These are phyloP conservation scores for Ganoderma resinaceum DNA, from an alignment of 1,284 basidiomycete genomes.

Conservation along the genomic window DNA sequence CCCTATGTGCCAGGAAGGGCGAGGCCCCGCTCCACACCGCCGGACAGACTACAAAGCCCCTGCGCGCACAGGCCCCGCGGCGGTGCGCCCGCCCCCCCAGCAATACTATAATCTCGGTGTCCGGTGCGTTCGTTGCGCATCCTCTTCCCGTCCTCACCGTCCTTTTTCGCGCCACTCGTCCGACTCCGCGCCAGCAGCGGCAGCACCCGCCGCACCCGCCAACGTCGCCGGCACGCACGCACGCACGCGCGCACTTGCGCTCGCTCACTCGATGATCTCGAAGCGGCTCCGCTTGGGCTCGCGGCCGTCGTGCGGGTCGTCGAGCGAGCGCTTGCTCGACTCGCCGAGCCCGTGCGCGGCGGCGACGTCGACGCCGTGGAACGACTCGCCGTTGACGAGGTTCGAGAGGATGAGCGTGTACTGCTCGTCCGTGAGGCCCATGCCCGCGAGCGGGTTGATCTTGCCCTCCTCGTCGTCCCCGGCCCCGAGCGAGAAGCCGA, in stretches of 20 bases:
- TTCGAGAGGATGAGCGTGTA: slow-evolving; percentile 73
- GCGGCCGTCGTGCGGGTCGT: slow-evolving; percentile 55
- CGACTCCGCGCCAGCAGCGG: not conserved
- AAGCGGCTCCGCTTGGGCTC: slow-evolving; percentile 73
- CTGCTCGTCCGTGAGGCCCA: slow-evolving; percentile 81
- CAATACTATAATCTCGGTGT: not conserved
- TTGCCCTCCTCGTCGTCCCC: slow-evolving; percentile 55
- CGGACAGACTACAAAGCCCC: not conserved
- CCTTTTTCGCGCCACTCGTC: not conserved
- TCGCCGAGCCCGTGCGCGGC: slow-evolving; percentile 25
- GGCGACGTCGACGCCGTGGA: slow-evolving; percentile 45
- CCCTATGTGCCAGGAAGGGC: not conserved
- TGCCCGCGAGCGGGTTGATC: slow-evolving; percentile 76
- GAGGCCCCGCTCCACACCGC: slow-evolving; percentile 5
- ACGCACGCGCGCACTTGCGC: too few species aligned
- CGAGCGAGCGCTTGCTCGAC: slow-evolving; percentile 50
- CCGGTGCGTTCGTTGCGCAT: not conserved
- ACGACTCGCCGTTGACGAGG: slow-evolving; percentile 64
- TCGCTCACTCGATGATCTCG: slow-evolving; percentile 67
- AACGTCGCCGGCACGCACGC: too few species aligned
- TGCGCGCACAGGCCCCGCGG: slow-evolving; percentile 17
- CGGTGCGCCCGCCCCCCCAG: slow-evolving; percentile 2
- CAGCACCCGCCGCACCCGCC: not conserved
- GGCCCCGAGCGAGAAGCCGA: slow-evolving; percentile 41
- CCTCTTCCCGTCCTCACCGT: not conserved